phyloP scores from a whole-genome alignment of 2,329 filamentous ascomycete species.

The Ramularia endophylla region DNA sequence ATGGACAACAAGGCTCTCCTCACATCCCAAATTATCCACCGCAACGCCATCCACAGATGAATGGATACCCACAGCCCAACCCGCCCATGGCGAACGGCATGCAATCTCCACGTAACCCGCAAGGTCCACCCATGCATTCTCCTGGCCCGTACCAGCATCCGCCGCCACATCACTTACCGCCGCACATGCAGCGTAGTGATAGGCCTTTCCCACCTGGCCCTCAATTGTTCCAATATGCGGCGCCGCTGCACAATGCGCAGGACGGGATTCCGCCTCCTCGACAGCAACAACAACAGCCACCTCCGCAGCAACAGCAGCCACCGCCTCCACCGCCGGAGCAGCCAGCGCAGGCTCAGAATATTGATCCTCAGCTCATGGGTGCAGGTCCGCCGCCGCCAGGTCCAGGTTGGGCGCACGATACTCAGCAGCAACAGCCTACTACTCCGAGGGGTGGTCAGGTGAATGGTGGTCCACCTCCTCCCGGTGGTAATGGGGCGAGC shows the following conservation, averaged over 20 bases:
- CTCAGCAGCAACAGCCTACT: conserved; percentile 16
- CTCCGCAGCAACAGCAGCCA: conserved; percentile 13
- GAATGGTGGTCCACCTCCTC: conserved; percentile 15
- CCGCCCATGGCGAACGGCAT: conserved; percentile 30
- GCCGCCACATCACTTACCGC: conserved; percentile 14
- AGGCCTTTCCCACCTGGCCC: conserved; percentile 14
- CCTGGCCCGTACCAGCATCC: conserved; percentile 12
- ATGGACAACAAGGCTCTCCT: conserved; percentile 8
- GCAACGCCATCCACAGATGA: conserved; percentile 6
- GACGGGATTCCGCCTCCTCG: conserved; percentile 7
- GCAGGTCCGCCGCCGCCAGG: conserved; percentile 10
- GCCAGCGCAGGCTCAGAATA: conserved; percentile 2
- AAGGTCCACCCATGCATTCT: conserved; percentile 22
- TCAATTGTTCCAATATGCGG: conserved; percentile 11
- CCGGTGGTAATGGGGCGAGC: conserved; percentile 31
- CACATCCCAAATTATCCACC: not conserved
- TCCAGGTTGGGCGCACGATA: conserved; percentile 11
- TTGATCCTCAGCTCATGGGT: conserved; percentile 7
- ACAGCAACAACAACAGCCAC: conserved; percentile 14
- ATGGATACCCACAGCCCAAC: conserved; percentile 22
- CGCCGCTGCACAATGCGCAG: conserved; percentile 4
- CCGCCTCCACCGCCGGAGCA: conserved; percentile 7
- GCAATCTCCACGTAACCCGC: conserved; percentile 32
- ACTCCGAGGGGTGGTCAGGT: conserved; percentile 23
- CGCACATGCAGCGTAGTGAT: conserved; percentile 13